Evolutionary conservation across 352 stramenopile species (phyloP), one percentile per base, ranked within the genome.

Genomic region (Globisporangium nagaii): DNA sequence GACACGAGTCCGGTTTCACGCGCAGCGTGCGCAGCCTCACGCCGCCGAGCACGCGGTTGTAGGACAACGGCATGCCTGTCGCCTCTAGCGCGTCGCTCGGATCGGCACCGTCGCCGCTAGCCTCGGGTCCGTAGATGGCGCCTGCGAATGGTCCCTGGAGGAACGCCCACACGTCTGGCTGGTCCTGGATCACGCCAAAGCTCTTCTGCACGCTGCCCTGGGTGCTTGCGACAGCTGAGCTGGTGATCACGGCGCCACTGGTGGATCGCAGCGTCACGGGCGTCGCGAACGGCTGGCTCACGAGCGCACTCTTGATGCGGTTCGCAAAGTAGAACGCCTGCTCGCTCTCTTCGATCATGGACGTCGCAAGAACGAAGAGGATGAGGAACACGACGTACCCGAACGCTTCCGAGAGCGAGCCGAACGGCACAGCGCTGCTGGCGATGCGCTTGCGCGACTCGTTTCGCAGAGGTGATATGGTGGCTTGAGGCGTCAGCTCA

Each of bases 291-390:
- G 67, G 62, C 17, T 78, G 71, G 2, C 75, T 68, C 8, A 77
- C 53, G 9, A 90, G 49, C 12, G 75, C 73, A 5, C 53, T 65
- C 30, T 69, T 69, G 4, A 88, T 56, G 48, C 75, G 74, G 42
- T 85, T 75, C 11, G 73, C 62, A 53, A 87, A 88, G 70, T 80
- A 90, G 49, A 88, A 90, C 2, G 62, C 63, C 27, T 82, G 60
- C 19, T 66, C 65, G 48, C 72, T 61, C 22, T 75, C 65, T 22
- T 73, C 74, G 17, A 88, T 50, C 32, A 84, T 63, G 0, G 57
- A 71, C 10, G 72, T 86, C 2, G 73, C 69, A 43, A 88, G 27
- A 11, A 88, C 56, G 40, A 88, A 84, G 17, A 86, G 31, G 15
- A 88, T 34, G 15, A 88, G 53, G 56, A 88, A 88, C 11, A 77